A percentile compares a stretch with the other conserved stretches of the same genome.
Conservation (phyloP, 257 asterid species). For the Solanum neorickii region DNA sequence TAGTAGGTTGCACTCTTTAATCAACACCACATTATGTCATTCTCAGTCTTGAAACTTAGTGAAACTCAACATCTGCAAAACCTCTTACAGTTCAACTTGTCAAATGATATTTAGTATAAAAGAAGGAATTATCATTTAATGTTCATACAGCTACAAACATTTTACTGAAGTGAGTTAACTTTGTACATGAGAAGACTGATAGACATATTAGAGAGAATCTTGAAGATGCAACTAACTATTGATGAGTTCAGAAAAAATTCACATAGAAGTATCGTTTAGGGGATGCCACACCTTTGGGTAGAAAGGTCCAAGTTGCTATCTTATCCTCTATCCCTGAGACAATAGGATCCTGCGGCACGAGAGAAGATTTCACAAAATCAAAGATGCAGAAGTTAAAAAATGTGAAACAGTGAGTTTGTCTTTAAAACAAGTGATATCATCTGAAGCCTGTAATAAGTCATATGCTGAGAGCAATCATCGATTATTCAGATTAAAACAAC, state of each 20-base stretch:
- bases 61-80: neutral
- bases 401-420: neutral
- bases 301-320: constrained; percentile 87
- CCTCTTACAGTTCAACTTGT: neutral
- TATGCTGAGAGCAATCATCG: neutral
- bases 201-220: neutral
- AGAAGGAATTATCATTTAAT: neutral
- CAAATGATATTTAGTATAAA: neutral
- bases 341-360: constrained; percentile 70
- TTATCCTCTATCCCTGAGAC: constrained; percentile 93
- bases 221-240: neutral
- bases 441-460: neutral
- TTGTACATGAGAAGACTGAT: neutral
- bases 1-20: neutral
- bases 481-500: neutral
- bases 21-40: neutral
- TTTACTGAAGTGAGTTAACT: neutral
- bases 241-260: neutral
- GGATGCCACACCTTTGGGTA: constrained; percentile 65
- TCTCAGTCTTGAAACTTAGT: neutral
- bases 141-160: neutral
- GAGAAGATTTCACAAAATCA: neutral
- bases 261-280: neutral
- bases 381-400: neutral
- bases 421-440: neutral